These are phyloP conservation scores for Daldinia sp. DNA, from an alignment of 2,329 filamentous ascomycete genomes.

Conservation along the genomic window DNA sequence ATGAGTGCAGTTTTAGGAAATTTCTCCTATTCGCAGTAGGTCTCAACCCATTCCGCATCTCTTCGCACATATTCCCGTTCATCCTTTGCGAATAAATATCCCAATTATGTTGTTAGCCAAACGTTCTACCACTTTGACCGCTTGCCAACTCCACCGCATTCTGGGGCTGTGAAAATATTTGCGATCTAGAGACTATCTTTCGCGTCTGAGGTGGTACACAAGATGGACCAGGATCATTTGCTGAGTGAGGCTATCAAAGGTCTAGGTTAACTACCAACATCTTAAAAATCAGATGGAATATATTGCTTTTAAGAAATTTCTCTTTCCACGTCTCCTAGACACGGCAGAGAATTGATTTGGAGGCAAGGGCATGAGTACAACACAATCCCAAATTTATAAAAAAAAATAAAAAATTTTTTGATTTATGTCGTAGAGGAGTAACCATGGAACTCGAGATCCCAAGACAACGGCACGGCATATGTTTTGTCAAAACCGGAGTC, in stretches of 20 bases:
- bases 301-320: not conserved
- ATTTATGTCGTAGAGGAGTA: not conserved
- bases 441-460: not conserved
- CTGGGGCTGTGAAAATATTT: not conserved
- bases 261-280: not conserved
- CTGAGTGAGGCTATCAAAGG: not conserved
- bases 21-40: slow-evolving; percentile 19
- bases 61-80: not conserved
- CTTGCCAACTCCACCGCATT: not conserved
- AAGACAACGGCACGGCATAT: not conserved
- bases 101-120: not conserved
- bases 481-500: not conserved
- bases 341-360: not conserved
- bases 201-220: not conserved
- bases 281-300: not conserved
- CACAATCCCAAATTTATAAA: not conserved
- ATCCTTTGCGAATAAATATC: not conserved
- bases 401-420: too few species aligned
- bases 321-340: not conserved
- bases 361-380: not conserved
- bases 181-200: not conserved
- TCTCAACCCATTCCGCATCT: slow-evolving; percentile 10
- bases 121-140: not conserved
- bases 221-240: not conserved
- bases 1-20: slow-evolving; percentile 18